Evolutionary conservation across 768 basidiomycete genomes (phyloP), one percentile per base, ranked within the genome.

Genomic region (Pleurotus giganteus): DNA sequence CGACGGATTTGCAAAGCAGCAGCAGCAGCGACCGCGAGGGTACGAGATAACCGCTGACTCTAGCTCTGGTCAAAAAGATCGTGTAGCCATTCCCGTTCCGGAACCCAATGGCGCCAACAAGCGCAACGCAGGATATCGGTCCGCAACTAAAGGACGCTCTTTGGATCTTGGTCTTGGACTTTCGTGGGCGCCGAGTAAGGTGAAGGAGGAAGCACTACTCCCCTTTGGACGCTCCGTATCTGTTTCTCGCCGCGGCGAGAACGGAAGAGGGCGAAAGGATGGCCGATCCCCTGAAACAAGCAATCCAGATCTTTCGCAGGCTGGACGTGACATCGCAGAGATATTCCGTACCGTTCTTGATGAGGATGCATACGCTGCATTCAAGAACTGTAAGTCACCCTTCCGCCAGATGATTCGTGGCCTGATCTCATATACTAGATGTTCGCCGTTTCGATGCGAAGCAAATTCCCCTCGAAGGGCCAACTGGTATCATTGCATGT

Each of bases 361-460:
- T 64, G 72, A 74, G 26, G 69, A 74, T 44, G 74, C 76, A 9
- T 83, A 77, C 65, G 67, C 63, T 44, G 61, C 68, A 44, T 82
- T 83, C 73, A 89, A 85, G 68, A 82, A 74, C 63, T 90, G 89
- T 89, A 66, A 69, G 85, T 71, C 32, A 29, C 26, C 9, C 32
- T 24, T 21, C 53, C 27, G 41, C 28, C 26, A 39, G 26, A 50
- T 55, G n/a, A 12, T 45, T 46, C 29, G 57, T 29, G 49, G 32
- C 45, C 5, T 34, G 8, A 28, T 47, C 54, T 59, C 28, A 15
- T 42, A 47, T 55, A 42, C 5, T 58, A 90, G 88, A 88, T 69
- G 85, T 90, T 13, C 83, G 83, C 64, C 82, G 82, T 57, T 91
- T 86, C 62, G 89, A 91, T 65, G 84, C 84, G 17, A 81, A 86